A percentile compares a stretch with the other conserved stretches of the same genome.
Evolutionary conservation across 352 stramenopile genomes (phyloP).

Genomic region (Phytophthora nicotianae): DNA sequence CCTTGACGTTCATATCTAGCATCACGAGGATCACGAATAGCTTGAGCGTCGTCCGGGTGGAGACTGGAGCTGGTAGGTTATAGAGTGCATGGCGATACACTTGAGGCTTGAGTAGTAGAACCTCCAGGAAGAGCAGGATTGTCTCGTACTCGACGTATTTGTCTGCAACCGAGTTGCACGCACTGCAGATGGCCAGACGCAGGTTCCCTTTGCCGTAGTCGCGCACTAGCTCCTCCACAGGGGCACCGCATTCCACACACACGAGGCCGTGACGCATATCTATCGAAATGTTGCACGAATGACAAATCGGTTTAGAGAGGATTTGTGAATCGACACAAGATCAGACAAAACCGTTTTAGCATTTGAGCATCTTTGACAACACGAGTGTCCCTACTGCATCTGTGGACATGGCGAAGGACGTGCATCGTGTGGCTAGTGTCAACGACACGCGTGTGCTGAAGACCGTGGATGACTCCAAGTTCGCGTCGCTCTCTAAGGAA

Average conservation of each 20-base stretch:
- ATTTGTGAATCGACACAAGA: not conserved
- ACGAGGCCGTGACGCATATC: constrained; percentile 37
- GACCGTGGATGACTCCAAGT: constrained; percentile 37
- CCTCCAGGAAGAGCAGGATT: constrained; percentile 84
- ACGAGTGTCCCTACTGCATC: not conserved
- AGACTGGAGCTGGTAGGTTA: constrained; percentile 65
- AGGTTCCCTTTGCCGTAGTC: constrained; percentile 90
- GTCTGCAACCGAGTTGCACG: constrained; percentile 78
- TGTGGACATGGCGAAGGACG: constrained; percentile 61
- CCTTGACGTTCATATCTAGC: constrained; percentile 89
- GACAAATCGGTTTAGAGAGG: not conserved
- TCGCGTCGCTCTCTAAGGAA: constrained; percentile 44
- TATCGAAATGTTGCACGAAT: constrained; percentile 8
- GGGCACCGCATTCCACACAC: constrained; percentile 81
- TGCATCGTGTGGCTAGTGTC: constrained; percentile 36
- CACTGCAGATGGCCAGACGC: constrained; percentile 69
- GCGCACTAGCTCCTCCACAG: constrained; percentile 67
- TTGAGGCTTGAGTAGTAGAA: constrained; percentile 84
- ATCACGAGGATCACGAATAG: constrained; percentile 81
- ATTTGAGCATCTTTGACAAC: not conserved
- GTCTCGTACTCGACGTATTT: constrained; percentile 91
- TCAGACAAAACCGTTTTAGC: not conserved
- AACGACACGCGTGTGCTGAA: constrained; percentile 42
- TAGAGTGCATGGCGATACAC: constrained; percentile 88
- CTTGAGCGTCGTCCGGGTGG: constrained; percentile 62